A percentile compares a stretch with the other conserved stretches of the same genome.
phyloP scores from a whole-genome alignment of 495 filamentous ascomycete species.

The Cenococcum geophilum region DNA sequence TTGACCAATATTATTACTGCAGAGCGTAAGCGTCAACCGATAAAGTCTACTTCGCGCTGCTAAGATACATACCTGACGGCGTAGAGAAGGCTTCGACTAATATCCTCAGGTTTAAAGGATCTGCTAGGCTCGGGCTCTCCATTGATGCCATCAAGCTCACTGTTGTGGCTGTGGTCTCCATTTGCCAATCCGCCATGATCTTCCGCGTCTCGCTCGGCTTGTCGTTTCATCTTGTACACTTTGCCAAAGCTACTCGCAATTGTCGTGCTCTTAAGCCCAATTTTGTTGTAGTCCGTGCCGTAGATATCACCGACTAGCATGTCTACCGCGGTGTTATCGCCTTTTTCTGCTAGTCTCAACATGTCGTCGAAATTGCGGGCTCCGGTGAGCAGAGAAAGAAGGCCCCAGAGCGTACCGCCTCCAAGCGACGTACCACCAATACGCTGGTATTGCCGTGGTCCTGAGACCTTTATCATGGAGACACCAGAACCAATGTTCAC shows the following conservation, averaged over 20 bases:
- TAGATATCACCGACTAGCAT: constrained; percentile 99
- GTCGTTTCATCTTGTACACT: constrained; percentile 79
- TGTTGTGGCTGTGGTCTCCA: constrained; percentile 38
- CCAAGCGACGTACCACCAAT: constrained; percentile 93
- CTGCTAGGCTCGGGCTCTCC: constrained; percentile 20
- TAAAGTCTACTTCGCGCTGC: background rate
- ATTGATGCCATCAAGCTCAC: constrained; percentile 9
- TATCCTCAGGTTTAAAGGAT: constrained; percentile 57
- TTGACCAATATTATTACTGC: constrained; percentile 94
- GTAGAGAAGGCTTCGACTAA: constrained; percentile 69
- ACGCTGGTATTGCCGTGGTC: constrained; percentile 74
- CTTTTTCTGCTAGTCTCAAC: constrained; percentile 86
- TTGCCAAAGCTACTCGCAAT: constrained; percentile 97
- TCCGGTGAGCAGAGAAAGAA: constrained; percentile 83
- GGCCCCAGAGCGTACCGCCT: constrained; percentile 92
- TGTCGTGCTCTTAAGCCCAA: constrained; percentile 85
- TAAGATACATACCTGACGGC: constrained; percentile 56
- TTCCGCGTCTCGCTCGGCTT: constrained; percentile 69
- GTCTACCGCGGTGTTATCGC: constrained; percentile 88
- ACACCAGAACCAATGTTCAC: constrained; percentile 99
- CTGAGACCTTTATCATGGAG: constrained; percentile 96
- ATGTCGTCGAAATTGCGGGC: constrained; percentile 91
- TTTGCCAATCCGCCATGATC: constrained; percentile 60
- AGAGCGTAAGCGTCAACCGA: background rate
- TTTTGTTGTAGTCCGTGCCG: constrained; percentile 89